phyloP scores from a whole-genome alignment of 1,139 yeast species.

The Chernovozyma sophiae-reginae region DNA sequence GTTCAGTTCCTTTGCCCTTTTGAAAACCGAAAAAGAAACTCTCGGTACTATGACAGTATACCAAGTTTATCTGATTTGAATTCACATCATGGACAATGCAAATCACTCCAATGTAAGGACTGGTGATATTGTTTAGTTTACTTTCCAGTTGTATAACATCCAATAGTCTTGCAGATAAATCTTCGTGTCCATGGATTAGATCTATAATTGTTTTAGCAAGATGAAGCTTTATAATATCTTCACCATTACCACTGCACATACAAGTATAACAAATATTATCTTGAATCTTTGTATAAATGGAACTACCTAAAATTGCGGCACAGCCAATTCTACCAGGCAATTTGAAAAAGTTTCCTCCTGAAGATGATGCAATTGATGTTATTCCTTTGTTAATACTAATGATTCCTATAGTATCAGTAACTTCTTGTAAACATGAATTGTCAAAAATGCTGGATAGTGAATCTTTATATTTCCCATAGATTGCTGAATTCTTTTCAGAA shows the following conservation, averaged over 20 bases:
- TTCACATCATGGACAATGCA: slow-evolving; percentile 16
- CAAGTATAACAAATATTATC: slow-evolving; percentile 25
- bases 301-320: slow-evolving; percentile 48
- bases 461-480: slow-evolving; percentile 2
- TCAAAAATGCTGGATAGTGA: background rate
- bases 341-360: slow-evolving; percentile 53
- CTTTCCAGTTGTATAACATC: slow-evolving; percentile 8
- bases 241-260: slow-evolving; percentile 56
- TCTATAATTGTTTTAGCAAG: slow-evolving; percentile 28
- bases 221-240: slow-evolving; percentile 43
- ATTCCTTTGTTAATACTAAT: slow-evolving; percentile 12
- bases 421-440: background rate
- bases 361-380: slow-evolving; percentile 36
- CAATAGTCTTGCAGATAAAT: slow-evolving; percentile 11
- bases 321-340: slow-evolving; percentile 51
- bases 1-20: slow-evolving; percentile 8
- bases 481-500: slow-evolving; percentile 1
- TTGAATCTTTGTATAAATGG: slow-evolving; percentile 15
- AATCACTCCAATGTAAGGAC: slow-evolving; percentile 33
- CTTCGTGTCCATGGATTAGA: slow-evolving; percentile 9
- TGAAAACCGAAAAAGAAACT: slow-evolving; percentile 40
- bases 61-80: slow-evolving; percentile 14
- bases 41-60: slow-evolving; percentile 43
- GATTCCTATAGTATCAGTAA: slow-evolving; percentile 34
- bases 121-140: slow-evolving; percentile 5